These are phyloP conservation scores for Hirschioporus abietinus DNA, from an alignment of 768 basidiomycete species.

Conservation along the genomic window DNA sequence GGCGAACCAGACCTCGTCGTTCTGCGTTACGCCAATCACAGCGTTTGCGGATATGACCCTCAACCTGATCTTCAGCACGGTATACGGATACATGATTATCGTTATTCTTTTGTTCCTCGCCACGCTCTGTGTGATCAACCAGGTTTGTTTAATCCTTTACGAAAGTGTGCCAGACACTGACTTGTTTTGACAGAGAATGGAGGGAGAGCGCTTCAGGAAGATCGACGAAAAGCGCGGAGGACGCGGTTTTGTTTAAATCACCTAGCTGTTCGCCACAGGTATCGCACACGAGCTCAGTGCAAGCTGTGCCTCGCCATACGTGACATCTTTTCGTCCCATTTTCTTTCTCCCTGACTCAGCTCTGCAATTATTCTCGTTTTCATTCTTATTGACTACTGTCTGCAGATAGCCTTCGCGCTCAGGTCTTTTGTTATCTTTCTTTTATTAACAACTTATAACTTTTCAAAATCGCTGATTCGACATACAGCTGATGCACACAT, in stretches of 20 bases:
- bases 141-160: conserved; percentile 33
- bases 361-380: background rate
- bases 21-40: conserved; percentile 72
- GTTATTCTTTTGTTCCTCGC: conserved; percentile 71
- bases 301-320: background rate
- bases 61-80: conserved; percentile 61
- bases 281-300: background rate
- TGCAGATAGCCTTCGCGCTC: background rate
- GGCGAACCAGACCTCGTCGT: conserved; percentile 36
- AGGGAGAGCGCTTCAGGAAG: conserved; percentile 79
- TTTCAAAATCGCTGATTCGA: background rate
- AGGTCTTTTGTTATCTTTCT: background rate
- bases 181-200: conserved; percentile 49
- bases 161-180: background rate
- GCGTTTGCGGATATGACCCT: conserved; percentile 64
- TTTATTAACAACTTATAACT: background rate
- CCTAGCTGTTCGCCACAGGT: background rate
- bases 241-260: conserved; percentile 69
- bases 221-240: conserved; percentile 90
- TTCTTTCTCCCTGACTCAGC: background rate
- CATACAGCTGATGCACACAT: background rate
- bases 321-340: background rate
- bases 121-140: conserved; percentile 82
- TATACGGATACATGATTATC: conserved; percentile 83
- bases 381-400: background rate